Percentiles rank a stretch among this genome's conserved stretches.
Evolutionary conservation across 1,139 yeast genomes (phyloP).

Genomic region (Protomyces inouyei): DNA sequence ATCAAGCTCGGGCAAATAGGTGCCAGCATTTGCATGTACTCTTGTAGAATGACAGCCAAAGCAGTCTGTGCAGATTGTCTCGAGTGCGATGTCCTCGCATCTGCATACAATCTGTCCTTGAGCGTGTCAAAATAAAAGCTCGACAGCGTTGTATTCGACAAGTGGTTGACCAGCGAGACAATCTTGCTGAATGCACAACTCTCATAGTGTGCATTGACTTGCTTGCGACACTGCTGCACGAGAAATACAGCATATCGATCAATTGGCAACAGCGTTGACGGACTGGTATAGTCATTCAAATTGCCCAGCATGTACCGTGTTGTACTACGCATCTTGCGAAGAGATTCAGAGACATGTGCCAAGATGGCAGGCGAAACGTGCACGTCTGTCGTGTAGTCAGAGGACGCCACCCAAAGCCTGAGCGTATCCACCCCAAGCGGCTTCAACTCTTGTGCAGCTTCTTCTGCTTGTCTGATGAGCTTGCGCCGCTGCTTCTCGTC

Average conservation of each 20-base stretch:
- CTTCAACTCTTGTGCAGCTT: constrained; percentile 11
- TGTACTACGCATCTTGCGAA: constrained; percentile 78
- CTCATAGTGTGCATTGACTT: constrained; percentile 48
- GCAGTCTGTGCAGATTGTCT: constrained; percentile 72
- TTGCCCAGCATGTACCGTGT: constrained; percentile 79
- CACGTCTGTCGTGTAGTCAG: constrained; percentile 79
- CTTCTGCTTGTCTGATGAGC: constrained; percentile 8
- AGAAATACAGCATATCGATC: constrained; percentile 64
- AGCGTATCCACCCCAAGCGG: constrained; percentile 81
- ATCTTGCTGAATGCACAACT: constrained; percentile 64
- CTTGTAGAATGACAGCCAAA: constrained; percentile 50
- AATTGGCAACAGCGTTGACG: constrained; percentile 39
- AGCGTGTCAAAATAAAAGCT: constrained; percentile 80
- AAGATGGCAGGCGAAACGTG: constrained; percentile 67
- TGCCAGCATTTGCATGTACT: constrained; percentile 61
- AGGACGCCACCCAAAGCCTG: constrained; percentile 83
- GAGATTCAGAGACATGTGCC: constrained; percentile 68
- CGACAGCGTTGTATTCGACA: constrained; percentile 70
- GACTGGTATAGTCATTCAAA: constrained; percentile 43
- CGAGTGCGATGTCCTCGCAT: constrained; percentile 45
- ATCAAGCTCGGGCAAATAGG: constrained; percentile 80
- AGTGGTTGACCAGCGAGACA: constrained; percentile 40
- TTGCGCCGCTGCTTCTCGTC: constrained; percentile 54
- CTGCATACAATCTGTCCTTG: constrained; percentile 82
- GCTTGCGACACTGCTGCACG: constrained; percentile 48